phyloP scores from a whole-genome alignment of 805 yeast genomes.

The Saturnispora gosingensis region DNA sequence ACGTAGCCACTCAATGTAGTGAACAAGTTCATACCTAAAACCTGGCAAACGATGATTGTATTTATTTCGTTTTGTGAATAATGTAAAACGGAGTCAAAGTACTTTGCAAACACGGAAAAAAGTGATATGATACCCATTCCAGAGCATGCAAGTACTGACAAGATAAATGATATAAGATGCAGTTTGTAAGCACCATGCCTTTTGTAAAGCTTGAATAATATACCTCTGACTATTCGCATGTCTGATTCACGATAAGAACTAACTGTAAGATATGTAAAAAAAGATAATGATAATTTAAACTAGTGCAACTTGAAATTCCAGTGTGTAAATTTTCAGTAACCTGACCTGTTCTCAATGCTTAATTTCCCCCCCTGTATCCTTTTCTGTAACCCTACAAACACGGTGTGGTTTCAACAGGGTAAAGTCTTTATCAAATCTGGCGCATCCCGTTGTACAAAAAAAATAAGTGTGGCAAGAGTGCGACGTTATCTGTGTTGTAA shows the following conservation, averaged over 20 bases:
- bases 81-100: slow-evolving; percentile 47
- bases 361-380: neutral
- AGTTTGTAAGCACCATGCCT: slow-evolving; percentile 19
- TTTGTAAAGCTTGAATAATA: slow-evolving; percentile 8
- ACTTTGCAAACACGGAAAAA: slow-evolving; percentile 59
- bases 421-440: neutral
- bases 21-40: slow-evolving; percentile 73
- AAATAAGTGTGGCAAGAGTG: neutral
- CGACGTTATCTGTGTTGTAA: neutral
- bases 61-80: slow-evolving; percentile 60
- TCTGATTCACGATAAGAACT: neutral
- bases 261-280: neutral
- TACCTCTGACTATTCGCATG: neutral
- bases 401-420: neutral
- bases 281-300: neutral
- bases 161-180: slow-evolving; percentile 18
- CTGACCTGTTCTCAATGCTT: neutral
- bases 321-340: neutral
- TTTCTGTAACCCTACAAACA: neutral
- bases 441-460: neutral
- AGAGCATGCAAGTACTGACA: slow-evolving; percentile 23
- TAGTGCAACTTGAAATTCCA: neutral
- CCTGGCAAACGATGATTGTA: slow-evolving; percentile 62
- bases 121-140: slow-evolving; percentile 26
- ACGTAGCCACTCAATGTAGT: slow-evolving; percentile 74